Evolutionary conservation across 805 yeast genomes (phyloP).

Genomic region (Candida easanensis): DNA sequence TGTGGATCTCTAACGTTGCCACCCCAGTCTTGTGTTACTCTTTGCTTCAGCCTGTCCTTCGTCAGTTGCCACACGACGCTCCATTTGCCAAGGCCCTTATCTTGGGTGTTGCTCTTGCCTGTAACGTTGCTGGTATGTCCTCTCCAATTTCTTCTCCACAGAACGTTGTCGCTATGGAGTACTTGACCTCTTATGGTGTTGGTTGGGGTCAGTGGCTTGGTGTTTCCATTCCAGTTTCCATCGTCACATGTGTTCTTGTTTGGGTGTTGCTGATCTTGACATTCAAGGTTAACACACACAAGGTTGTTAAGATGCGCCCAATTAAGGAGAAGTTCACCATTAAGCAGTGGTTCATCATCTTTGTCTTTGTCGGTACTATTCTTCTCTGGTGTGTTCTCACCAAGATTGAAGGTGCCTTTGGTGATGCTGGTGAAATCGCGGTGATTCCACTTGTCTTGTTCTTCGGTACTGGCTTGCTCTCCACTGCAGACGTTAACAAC

Average conservation of each 20-base stretch:
- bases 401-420: slow-evolving; percentile 65
- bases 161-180: slow-evolving; percentile 83
- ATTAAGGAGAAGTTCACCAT: slow-evolving; percentile 65
- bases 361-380: slow-evolving; percentile 73
- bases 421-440: slow-evolving; percentile 92
- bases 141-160: slow-evolving; percentile 97
- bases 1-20: slow-evolving; percentile 97
- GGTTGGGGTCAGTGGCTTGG: slow-evolving; percentile 93
- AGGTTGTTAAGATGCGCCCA: slow-evolving; percentile 42
- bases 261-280: slow-evolving; percentile 68
- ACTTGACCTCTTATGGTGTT: slow-evolving; percentile 64
- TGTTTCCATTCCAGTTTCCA: slow-evolving; percentile 78
- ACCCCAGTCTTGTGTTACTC: slow-evolving; percentile 92
- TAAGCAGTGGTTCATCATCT: slow-evolving; percentile 70
- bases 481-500: slow-evolving; percentile 85
- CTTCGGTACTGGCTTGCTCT: slow-evolving; percentile 83
- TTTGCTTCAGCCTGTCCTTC: slow-evolving; percentile 78
- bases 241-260: slow-evolving; percentile 55
- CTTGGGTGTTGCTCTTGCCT: slow-evolving; percentile 87
- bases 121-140: slow-evolving; percentile 93
- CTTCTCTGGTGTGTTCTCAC: slow-evolving; percentile 87
- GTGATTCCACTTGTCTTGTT: slow-evolving; percentile 80
- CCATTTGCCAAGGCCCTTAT: slow-evolving; percentile 77
- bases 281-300: slow-evolving; percentile 47
- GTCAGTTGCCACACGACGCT: slow-evolving; percentile 74